phyloP scores from a whole-genome alignment of 1,284 basidiomycete species.

The Ustilago curta region DNA sequence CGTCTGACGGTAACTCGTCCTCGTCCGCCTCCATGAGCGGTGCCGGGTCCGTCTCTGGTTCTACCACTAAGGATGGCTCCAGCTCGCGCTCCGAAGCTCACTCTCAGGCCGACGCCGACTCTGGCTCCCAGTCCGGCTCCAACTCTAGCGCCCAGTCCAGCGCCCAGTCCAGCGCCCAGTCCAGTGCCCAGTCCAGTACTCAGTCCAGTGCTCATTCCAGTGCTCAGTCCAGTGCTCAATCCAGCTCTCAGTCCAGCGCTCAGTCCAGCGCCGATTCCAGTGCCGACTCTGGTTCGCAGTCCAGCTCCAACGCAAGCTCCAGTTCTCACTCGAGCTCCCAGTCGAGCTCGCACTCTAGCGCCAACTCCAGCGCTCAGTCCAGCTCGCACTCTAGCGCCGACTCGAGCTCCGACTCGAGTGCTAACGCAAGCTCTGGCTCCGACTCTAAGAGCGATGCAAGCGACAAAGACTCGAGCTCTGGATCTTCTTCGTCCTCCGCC shows the following conservation, averaged over 20 bases:
- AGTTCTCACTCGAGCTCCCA: slow-evolving; percentile 9
- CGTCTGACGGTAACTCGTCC: slow-evolving; percentile 9
- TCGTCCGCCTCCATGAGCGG: slow-evolving; percentile 27
- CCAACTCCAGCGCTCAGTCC: slow-evolving; percentile 10
- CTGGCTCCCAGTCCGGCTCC: slow-evolving; percentile 16
- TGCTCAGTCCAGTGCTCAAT: slow-evolving; percentile 9
- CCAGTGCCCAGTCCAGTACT: slow-evolving; percentile 12
- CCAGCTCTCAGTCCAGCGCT: slow-evolving; percentile 14
- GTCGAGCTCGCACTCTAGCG: slow-evolving; percentile 13
- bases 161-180: slow-evolving; percentile 12
- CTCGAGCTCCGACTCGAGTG: slow-evolving; percentile 16
- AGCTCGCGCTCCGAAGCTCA: slow-evolving; percentile 14
- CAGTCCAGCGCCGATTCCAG: slow-evolving; percentile 9
- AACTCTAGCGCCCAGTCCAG: slow-evolving; percentile 13
- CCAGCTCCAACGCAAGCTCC: slow-evolving; percentile 10
- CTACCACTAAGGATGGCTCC: slow-evolving; percentile 27
- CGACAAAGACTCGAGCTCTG: slow-evolving; percentile 3
- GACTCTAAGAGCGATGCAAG: slow-evolving; percentile 9
- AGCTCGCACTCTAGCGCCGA: slow-evolving; percentile 11
- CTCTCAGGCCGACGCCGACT: slow-evolving; percentile 9
- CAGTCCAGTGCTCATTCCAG: slow-evolving; percentile 9
- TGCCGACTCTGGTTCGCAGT: slow-evolving; percentile 4
- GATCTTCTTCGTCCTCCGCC: slow-evolving; percentile 13
- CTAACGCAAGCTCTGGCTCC: slow-evolving; percentile 8
- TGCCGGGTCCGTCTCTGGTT: slow-evolving; percentile 30